Base-by-base conservation (phyloP, 352 stramenopile species). In the Phytophthora uliginosa region DNA sequence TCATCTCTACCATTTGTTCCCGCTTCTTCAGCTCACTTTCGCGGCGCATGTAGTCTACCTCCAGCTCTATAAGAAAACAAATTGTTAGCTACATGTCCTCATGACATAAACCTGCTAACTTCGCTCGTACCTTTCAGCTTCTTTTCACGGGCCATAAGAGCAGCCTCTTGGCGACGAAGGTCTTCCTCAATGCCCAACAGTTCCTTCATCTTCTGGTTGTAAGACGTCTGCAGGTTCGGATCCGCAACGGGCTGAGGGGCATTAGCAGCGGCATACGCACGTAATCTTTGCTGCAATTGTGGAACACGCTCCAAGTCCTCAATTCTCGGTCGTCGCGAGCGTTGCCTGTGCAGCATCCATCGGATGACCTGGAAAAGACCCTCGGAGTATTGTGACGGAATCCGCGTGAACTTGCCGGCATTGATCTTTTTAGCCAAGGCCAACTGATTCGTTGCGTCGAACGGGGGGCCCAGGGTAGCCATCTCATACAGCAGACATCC, bases 371-470 rank as follows among this genome's bases (percentile, higher is more conserved):
- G 89, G 74, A 97, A 95, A 8, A 98, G 83, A 1, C 92, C 90
- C 61, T 98, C 92, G 47, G 89, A 97, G 84, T 98, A 98, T 64
- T 94, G 82, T 34, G 85, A 83, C 10, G 95, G 94, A 66, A 98
- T 98, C 31, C 92, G 89, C 28, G 84, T 85, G 67, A 98, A 98
- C 70, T 96, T 96, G 73, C 94, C 92, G 28, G 91, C 89, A 62
- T 97, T 98, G 78, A 98, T 98, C 66, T 98, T 98, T 76, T 98
- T 97, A 34, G 94, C 94, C 18, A 98, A 76, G 60, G 94, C 90
- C 26, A 98, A 75, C 66, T 98, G 93, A 74, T 98, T 98, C 5
- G 89, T 94, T 10, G 94, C 95, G 50, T 98, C 92, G 68, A 98
- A 98, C 40, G 95, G 95, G 28, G 94, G 95, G 9, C 83, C 84